Conservation (phyloP, 495 filamentous ascomycete species). For the Neurospora intermedia region DNA sequence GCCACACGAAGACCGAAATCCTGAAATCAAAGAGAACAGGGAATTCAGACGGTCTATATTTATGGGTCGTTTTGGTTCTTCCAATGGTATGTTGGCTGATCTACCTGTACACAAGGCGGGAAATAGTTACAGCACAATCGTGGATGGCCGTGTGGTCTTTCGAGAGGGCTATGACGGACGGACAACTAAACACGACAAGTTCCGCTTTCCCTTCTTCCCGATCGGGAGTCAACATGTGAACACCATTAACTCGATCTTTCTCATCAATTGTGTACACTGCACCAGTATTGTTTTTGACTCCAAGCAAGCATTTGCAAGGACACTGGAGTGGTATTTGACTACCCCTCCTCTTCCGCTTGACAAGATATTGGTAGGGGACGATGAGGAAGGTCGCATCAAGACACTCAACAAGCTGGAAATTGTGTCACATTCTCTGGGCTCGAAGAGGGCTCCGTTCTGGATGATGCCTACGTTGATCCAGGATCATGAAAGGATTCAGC, state of each 20-base stretch:
- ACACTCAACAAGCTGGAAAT: conserved; percentile 18
- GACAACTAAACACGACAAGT: conserved; percentile 17
- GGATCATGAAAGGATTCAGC: background rate
- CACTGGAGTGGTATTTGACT: conserved; percentile 26
- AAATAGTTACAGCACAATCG: conserved; percentile 27
- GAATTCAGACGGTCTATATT: background rate
- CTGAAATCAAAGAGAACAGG: conserved; percentile 1
- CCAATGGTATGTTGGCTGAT: conserved; percentile 20
- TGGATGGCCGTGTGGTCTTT: conserved; percentile 12
- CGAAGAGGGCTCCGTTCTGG: conserved; percentile 7
- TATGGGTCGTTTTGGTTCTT: conserved; percentile 5
- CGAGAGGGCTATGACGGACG: conserved; percentile 9
- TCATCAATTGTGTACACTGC: conserved; percentile 24
- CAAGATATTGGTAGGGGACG: conserved; percentile 9
- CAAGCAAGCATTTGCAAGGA: conserved; percentile 6
- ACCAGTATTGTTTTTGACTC: conserved; percentile 22
- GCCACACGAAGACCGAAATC: conserved; percentile 14
- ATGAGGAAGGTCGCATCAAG: conserved; percentile 6
- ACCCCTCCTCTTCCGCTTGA: conserved; percentile 1
- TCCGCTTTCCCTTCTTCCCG: conserved; percentile 31
- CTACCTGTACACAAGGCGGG: conserved; percentile 29
- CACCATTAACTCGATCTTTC: conserved; percentile 31
- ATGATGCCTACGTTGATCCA: background rate
- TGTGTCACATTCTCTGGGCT: conserved; percentile 17
- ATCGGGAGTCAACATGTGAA: conserved; percentile 24